A percentile compares a stretch with the other conserved stretches of the same genome.
These are phyloP conservation scores for Penicillium aurantiogriseum DNA, from an alignment of 2,329 filamentous ascomycete genomes.

Conservation along the genomic window DNA sequence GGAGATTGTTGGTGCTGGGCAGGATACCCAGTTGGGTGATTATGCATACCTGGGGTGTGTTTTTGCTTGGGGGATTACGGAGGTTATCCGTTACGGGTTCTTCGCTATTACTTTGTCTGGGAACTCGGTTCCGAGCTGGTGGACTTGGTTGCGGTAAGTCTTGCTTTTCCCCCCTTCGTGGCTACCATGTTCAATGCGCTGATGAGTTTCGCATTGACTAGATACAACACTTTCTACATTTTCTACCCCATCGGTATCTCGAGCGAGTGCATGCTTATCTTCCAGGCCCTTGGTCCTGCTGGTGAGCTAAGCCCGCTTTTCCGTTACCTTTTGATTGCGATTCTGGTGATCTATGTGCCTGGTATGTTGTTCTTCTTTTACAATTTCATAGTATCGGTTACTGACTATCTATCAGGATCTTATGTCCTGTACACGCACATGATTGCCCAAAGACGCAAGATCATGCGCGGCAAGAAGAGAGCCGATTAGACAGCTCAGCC, in stretches of 20 bases:
- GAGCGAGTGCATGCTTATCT: conserved; percentile 82
- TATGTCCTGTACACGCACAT: conserved; percentile 92
- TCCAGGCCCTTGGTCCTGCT: conserved; percentile 61
- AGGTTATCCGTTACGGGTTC: conserved; percentile 90
- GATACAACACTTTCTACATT: conserved; percentile 85
- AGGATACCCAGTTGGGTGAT: conserved; percentile 33
- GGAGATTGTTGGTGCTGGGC: conserved; percentile 29
- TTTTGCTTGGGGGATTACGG: conserved; percentile 82
- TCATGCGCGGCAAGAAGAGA: conserved; percentile 63
- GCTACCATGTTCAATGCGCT: neutral
- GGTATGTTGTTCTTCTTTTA: conserved; percentile 52
- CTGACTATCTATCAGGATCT: conserved; percentile 52
- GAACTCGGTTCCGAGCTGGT: conserved; percentile 59
- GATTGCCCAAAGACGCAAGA: conserved; percentile 83
- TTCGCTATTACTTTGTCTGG: conserved; percentile 67
- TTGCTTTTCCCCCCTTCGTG: neutral
- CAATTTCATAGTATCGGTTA: neutral
- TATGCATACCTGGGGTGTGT: conserved; percentile 54
- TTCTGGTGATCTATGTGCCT: conserved; percentile 75
- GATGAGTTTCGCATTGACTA: conserved; percentile 15
- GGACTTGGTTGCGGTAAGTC: conserved; percentile 61
- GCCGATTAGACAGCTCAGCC: conserved; percentile 25
- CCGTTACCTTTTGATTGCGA: conserved; percentile 60
- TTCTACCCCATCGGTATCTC: conserved; percentile 90
- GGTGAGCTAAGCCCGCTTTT: conserved; percentile 53